Conservation (phyloP, 139 green algal genomes). For the Spirogloea muscicola region DNA sequence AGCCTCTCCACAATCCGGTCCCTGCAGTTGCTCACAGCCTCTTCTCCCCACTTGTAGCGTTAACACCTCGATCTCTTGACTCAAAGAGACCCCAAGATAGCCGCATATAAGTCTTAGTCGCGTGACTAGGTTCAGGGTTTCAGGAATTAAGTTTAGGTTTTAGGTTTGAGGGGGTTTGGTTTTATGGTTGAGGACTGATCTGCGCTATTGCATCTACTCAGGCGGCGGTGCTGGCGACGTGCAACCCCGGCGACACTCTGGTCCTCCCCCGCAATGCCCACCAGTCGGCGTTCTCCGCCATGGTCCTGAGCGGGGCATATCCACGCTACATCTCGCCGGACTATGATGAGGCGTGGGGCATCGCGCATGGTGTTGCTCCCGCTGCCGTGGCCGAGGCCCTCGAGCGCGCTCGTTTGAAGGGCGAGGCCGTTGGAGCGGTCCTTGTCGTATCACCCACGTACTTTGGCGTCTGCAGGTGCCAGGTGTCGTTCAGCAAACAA, state of each 20-base stretch:
- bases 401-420: neutral
- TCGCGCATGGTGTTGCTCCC: constrained; percentile 5
- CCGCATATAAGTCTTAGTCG: no score
- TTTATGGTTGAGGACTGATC: no score
- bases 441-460: constrained; percentile 87
- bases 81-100: no score
- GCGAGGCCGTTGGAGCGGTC: constrained; percentile 54
- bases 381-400: neutral
- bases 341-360: constrained; percentile 5
- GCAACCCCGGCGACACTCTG: constrained; percentile 57
- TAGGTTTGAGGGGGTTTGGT: no score
- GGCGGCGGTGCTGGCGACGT: constrained; percentile 67
- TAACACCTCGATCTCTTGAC: no score
- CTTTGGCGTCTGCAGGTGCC: constrained; percentile 60
- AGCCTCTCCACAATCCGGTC: no score
- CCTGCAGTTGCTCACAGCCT: no score
- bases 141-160: no score
- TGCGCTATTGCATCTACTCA: no score
- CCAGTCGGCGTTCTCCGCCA: constrained; percentile 67
- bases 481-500: neutral
- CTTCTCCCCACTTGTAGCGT: no score
- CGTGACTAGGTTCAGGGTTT: no score
- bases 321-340: constrained; percentile 37
- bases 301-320: constrained; percentile 57
- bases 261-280: constrained; percentile 83